Evolutionary conservation across 2,329 filamentous ascomycete species (phyloP), one percentile per base, ranked within the genome.

Genomic region (Clarireedia sp.): DNA sequence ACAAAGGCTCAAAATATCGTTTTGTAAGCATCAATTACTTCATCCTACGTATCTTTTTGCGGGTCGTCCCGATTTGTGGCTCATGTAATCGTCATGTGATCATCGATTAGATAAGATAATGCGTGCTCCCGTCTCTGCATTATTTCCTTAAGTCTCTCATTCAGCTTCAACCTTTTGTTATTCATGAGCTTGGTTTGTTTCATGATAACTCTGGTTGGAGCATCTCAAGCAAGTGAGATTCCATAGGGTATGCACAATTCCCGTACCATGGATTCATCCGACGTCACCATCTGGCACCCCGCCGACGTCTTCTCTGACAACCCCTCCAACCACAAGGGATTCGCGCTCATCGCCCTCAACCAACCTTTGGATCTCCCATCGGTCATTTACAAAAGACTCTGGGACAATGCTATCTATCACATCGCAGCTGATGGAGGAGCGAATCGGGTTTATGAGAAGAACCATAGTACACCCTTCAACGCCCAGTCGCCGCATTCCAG

Each of bases 371-470:
- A 75, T 7, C 60, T 68, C 2, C 61, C 58, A n/a, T 48, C 68
- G 70, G 54, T 62, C 12, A 68, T 78, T 75, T 40, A 66, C 53
- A 46, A 46, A 6, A 54, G 55, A 16, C 44, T 66, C 29, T 67
- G 62, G 61, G 45, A 52, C 14, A 65, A 65, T 49, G 85, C 87
- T 51, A 74, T 73, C 21, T 78, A 85, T 59, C 81, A 80, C 23
- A 77, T 97, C 52, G 95, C 90, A 57, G 94, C 90, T 26, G 94
- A 99, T 73, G 94, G 91, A 54, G 94, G 90, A 23, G 91, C 91
- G 46, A 95, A 97, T 67, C 79, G 82, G 38, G 78, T 96, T 61
- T 71, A 82, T 61, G 58, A 73, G 76, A 50, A 65, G 17, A 65
- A 63, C 48, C 52, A 55, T 12, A 44, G 43, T 6, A 36, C n/a